Conservation (phyloP, 1,284 basidiomycete species). For the Irpex sp. region DNA sequence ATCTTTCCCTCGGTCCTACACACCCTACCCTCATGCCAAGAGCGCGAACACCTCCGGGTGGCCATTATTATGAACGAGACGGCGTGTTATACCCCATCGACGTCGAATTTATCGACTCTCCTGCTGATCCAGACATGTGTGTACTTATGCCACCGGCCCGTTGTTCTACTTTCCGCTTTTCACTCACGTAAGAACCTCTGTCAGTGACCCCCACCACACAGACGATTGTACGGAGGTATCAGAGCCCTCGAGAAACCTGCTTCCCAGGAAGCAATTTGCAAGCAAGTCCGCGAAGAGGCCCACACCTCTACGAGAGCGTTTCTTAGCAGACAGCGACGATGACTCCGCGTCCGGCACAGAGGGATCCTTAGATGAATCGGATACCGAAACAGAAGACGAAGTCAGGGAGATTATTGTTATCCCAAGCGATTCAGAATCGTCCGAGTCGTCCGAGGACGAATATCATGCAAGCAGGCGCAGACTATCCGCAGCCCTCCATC, state of each 20-base stretch:
- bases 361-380: no score
- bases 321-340: not conserved
- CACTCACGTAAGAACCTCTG: not conserved
- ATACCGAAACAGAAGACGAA: not conserved
- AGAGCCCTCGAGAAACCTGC: not conserved
- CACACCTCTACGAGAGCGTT: not conserved
- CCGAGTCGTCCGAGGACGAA: constrained; percentile 9
- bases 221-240: not conserved
- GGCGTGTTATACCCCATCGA: not conserved
- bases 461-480: constrained; percentile 25
- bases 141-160: not conserved
- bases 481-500: constrained; percentile 23
- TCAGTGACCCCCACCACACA: not conserved
- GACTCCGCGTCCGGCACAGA: no score
- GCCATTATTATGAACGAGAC: not conserved
- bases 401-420: constrained; percentile 5
- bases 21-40: not conserved
- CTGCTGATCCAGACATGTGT: not conserved
- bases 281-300: not conserved
- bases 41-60: not conserved
- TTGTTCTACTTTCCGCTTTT: not conserved
- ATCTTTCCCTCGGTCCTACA: not conserved
- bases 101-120: not conserved
- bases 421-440: constrained; percentile 11
- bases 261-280: not conserved